Conservation (phyloP, 345 rosid species). For the Brassica juncea region DNA sequence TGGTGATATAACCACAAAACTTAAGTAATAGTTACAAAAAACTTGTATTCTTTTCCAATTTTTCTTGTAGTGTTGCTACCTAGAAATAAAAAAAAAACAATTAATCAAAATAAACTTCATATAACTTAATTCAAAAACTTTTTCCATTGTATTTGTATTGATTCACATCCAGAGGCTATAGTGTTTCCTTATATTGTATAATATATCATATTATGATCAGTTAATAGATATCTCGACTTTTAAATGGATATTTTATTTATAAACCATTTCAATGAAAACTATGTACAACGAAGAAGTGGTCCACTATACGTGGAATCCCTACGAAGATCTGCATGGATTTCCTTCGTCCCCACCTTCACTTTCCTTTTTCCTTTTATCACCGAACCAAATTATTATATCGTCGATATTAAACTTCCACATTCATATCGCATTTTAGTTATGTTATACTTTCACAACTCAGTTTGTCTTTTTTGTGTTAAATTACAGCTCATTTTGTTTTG, state of each 20-base stretch:
- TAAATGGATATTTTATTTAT: neutral
- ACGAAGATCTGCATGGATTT: conserved; percentile 39
- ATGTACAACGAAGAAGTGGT: conserved; percentile 31
- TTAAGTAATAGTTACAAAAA: neutral
- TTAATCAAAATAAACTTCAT: neutral
- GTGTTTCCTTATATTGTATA: neutral
- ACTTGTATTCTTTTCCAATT: neutral
- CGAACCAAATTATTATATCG: conserved; percentile 26
- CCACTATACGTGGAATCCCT: conserved; percentile 30
- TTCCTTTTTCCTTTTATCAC: conserved; percentile 33
- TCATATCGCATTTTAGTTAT: conserved; percentile 23
- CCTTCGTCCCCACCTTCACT: conserved; percentile 35
- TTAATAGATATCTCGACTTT: conserved; percentile 5
- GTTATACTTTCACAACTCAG: conserved; percentile 9
- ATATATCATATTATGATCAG: neutral
- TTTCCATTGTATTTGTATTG: neutral
- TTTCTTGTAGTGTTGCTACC: neutral
- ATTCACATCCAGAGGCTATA: neutral
- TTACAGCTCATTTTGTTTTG: conserved; percentile 13
- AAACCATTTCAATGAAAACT: conserved; percentile 18
- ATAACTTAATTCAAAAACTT: neutral
- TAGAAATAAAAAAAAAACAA: neutral
- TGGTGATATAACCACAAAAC: neutral
- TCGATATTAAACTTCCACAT: conserved; percentile 9
- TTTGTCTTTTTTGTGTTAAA: neutral